A percentile compares a stretch with the other conserved stretches of the same genome.
phyloP scores from a whole-genome alignment of 2,329 filamentous ascomycete genomes.

The Fonsecaea monophora region DNA sequence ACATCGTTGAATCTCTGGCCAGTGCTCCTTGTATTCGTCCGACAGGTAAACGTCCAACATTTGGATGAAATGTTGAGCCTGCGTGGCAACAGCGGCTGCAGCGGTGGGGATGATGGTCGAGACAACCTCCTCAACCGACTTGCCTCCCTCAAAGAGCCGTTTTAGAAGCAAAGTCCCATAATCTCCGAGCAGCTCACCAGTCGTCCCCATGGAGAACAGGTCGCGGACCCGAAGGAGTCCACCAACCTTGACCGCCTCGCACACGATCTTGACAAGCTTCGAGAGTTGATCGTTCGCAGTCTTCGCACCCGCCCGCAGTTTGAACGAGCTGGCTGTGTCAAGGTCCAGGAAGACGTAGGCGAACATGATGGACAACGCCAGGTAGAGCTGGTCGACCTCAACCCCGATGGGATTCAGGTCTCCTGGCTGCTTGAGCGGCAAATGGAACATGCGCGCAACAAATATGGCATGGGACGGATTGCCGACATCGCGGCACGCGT shows the following conservation, averaged over 20 bases:
- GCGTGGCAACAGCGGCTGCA: slow-evolving; percentile 63
- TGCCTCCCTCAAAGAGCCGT: slow-evolving; percentile 56
- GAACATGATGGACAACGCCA: slow-evolving; percentile 42
- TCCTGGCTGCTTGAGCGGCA: slow-evolving; percentile 40
- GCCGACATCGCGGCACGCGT: slow-evolving; percentile 41
- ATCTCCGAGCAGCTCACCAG: slow-evolving; percentile 50
- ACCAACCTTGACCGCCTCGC: slow-evolving; percentile 43
- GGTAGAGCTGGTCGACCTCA: slow-evolving; percentile 41
- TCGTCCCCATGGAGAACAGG: slow-evolving; percentile 36
- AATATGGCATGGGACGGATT: slow-evolving; percentile 44
- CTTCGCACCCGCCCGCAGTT: slow-evolving; percentile 37
- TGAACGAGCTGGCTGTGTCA: slow-evolving; percentile 41
- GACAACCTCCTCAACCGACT: slow-evolving; percentile 58
- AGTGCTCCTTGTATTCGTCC: slow-evolving; percentile 44
- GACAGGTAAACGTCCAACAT: slow-evolving; percentile 64
- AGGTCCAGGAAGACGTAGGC: slow-evolving; percentile 43
- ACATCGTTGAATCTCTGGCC: slow-evolving; percentile 40
- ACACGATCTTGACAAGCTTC: slow-evolving; percentile 40
- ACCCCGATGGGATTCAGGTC: slow-evolving; percentile 37
- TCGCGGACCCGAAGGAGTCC: slow-evolving; percentile 47
- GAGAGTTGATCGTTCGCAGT: slow-evolving; percentile 32
- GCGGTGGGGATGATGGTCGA: slow-evolving; percentile 65
- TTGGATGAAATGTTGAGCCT: slow-evolving; percentile 65
- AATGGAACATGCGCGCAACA: slow-evolving; percentile 42
- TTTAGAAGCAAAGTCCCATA: slow-evolving; percentile 65